Evolutionary conservation across 441 rosid species (phyloP), one percentile per base, ranked within the genome.

Genomic region (Aleurites moluccanus): DNA sequence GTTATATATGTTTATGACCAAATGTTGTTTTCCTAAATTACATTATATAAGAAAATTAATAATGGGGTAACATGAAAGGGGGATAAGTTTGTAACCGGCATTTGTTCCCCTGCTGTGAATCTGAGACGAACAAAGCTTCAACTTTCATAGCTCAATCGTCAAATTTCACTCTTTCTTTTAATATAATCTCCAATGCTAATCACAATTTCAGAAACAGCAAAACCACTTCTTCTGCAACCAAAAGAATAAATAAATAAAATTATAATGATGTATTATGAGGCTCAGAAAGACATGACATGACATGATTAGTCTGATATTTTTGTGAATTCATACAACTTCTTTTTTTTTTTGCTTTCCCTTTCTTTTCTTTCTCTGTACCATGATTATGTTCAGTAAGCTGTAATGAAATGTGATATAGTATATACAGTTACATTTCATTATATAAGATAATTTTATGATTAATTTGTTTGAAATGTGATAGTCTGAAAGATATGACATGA

Each of bases 141-240:
- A 71, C 65, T 72, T 56, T 59, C 71, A 72, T 60, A 20, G 50
- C 76, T 63, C 62, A 63, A 30, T 73, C 6, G 6, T 64, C 55
- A 18, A 10, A 23, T 35, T 21, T 6, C 6, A 45, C 10, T 14
- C 50, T 14, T 16, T 52, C 4, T 20, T 57, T 10, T 67, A 20
- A 8, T 35, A 13, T 13, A 14, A 20, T 52, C 63, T 55, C 53
- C 73, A 64, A 49, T 60, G 66, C 47, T 45, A 60, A 60, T 21
- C 21, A 14, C 30, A 69, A 65, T 77, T 77, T 85, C 60, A 90
- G 90, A 90, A 92, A 78, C 95, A 90, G 86, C 95, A 90, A 80
- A 88, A 89, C 88, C 96, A 69, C 75, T 89, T 90, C 83, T 87
- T 90, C 97, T 92, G 92, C 87, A 75, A 64, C 69, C 55, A 23